Conservation (phyloP, 768 basidiomycete species). For the Boletus barrowsii region DNA sequence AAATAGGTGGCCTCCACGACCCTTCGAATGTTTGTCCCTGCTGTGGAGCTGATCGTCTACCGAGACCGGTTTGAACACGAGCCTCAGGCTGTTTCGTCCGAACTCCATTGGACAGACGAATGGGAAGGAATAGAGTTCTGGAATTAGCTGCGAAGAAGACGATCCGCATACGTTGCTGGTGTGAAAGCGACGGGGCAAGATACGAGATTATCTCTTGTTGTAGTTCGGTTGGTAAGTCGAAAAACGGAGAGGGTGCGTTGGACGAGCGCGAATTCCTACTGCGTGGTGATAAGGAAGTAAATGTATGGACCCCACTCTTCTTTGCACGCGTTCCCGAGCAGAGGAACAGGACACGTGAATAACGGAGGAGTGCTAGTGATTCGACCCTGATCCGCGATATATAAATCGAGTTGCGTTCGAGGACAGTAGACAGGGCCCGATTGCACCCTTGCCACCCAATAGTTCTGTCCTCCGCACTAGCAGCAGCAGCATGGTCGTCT, state of each 20-base stretch:
- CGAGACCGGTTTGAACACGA: conserved; percentile 4
- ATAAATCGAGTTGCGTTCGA: conserved; percentile 44
- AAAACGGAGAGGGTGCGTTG: conserved; percentile 30
- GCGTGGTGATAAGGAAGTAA: conserved; percentile 3
- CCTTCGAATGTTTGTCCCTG: conserved; percentile 27
- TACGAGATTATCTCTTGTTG: conserved; percentile 56
- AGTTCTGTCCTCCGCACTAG: conserved; percentile 22
- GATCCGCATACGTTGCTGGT: conserved; percentile 52
- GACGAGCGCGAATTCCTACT: conserved; percentile 6
- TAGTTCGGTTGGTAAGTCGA: conserved; percentile 53
- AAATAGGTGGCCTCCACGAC: conserved; percentile 32
- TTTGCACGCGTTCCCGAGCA: conserved; percentile 20
- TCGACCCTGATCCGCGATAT: conserved; percentile 40
- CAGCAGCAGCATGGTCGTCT: conserved; percentile 27
- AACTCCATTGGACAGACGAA: conserved; percentile 19
- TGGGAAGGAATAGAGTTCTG: conserved; percentile 42
- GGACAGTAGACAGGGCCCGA: conserved; percentile 30
- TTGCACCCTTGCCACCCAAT: conserved; percentile 32
- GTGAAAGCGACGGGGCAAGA: conserved; percentile 55
- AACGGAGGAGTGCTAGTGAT: conserved; percentile 49
- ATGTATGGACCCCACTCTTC: not conserved
- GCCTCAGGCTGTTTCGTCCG: not conserved
- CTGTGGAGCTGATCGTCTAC: conserved; percentile 6
- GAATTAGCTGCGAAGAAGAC: conserved; percentile 47
- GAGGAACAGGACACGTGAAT: conserved; percentile 51